Percentiles rank a stretch among this genome's conserved stretches.
These are phyloP conservation scores for Onygena corvina DNA, from an alignment of 2,329 filamentous ascomycete genomes.

Conservation along the genomic window DNA sequence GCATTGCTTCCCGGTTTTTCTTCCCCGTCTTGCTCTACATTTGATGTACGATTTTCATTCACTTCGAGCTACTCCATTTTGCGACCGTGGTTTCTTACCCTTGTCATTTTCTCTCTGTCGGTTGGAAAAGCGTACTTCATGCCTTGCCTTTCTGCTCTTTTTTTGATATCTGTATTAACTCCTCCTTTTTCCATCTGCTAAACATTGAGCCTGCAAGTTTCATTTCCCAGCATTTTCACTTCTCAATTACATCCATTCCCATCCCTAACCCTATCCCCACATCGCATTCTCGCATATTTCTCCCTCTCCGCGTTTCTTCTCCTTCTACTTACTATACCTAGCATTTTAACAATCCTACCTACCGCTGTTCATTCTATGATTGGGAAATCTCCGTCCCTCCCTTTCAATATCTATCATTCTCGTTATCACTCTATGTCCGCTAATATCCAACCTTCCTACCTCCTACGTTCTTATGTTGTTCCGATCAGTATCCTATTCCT, in stretches of 20 bases:
- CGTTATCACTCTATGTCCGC: background rate
- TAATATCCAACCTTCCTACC: background rate
- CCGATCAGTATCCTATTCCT: background rate
- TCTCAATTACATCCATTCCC: background rate
- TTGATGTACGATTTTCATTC: constrained; percentile 8
- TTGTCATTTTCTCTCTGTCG: constrained; percentile 2
- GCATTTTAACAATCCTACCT: background rate
- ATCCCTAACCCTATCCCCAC: background rate
- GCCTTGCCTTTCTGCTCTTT: constrained; percentile 4
- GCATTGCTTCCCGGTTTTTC: background rate
- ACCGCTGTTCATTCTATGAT: background rate
- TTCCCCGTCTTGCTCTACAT: background rate
- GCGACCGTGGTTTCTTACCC: background rate
- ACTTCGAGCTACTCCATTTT: background rate
- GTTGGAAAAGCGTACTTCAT: constrained; percentile 10
- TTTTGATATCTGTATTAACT: constrained; percentile 6
- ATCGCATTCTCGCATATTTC: background rate
- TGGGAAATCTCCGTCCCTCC: no score
- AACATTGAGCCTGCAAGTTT: constrained; percentile 4
- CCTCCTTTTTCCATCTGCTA: background rate
- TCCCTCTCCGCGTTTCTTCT: background rate
- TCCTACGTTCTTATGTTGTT: background rate
- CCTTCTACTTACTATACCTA: background rate
- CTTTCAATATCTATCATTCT: no score
- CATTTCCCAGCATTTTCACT: constrained; percentile 1